phyloP scores from a whole-genome alignment of 2,329 filamentous ascomycete genomes.

The Cordyceps sp. region DNA sequence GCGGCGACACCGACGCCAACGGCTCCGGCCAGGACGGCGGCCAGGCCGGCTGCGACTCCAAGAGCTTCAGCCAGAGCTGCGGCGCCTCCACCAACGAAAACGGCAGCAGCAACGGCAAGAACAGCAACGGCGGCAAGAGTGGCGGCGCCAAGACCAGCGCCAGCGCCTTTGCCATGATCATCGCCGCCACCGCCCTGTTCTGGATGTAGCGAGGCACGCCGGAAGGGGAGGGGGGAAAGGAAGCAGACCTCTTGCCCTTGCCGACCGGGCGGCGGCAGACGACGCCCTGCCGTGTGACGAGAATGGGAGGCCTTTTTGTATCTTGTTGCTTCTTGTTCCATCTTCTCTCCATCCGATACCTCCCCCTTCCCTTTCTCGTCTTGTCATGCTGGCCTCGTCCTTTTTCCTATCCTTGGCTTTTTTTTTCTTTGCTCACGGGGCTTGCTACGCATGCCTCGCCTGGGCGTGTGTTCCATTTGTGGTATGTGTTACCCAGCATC shows the following conservation, averaged over 20 bases:
- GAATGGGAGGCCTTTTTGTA: no score
- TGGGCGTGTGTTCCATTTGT: no score
- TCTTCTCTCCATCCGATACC: no score
- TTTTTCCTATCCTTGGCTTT: no score
- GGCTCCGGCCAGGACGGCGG: conserved; percentile 3
- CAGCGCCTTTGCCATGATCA: conserved; percentile 20
- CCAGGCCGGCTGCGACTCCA: conserved; percentile 14
- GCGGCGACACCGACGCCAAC: conserved; percentile 8
- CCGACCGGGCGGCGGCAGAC: not conserved
- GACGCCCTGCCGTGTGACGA: conserved; percentile 1
- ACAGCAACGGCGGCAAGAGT: conserved; percentile 14
- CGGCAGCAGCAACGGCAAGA: conserved; percentile 4
- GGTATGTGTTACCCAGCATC: no score
- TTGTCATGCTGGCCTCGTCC: no score
- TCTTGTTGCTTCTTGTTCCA: no score
- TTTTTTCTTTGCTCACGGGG: no score
- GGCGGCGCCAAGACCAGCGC: conserved; percentile 14
- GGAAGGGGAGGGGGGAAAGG: not conserved
- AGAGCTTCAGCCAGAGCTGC: conserved; percentile 25
- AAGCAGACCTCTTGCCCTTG: no score
- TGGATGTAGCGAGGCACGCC: conserved; percentile 12
- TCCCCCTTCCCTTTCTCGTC: no score
- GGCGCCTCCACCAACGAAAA: conserved; percentile 4
- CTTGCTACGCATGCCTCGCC: no score
- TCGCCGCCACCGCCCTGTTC: conserved; percentile 17